Conservation (phyloP, 371 early-diverging fungal species). For the Fennellomyces sp. region DNA sequence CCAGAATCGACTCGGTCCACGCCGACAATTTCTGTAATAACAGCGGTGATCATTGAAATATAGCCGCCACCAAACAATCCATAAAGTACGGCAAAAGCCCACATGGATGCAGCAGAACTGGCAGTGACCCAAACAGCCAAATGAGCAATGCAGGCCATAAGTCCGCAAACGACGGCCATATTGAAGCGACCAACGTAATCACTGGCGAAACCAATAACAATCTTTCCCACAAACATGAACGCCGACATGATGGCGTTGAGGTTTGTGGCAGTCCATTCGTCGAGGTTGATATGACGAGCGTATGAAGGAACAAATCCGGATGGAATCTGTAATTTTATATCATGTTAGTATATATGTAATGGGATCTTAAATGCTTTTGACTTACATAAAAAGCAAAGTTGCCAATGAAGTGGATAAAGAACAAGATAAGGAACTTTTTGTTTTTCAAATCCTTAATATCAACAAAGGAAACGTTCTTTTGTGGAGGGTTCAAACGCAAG, state of each 20-base stretch:
- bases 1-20: slow-evolving; percentile 54
- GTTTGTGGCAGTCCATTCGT: slow-evolving; percentile 33
- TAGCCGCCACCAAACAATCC: slow-evolving; percentile 65
- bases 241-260: slow-evolving; percentile 52
- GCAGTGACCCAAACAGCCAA: slow-evolving; percentile 46
- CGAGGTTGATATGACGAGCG: slow-evolving; percentile 32
- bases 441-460: slow-evolving; percentile 30
- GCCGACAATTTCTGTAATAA: slow-evolving; percentile 53
- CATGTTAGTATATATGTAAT: neutral
- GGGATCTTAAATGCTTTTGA: neutral
- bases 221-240: slow-evolving; percentile 46
- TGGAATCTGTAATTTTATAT: slow-evolving; percentile 4
- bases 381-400: slow-evolving; percentile 39
- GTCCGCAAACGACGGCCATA: slow-evolving; percentile 46
- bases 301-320: slow-evolving; percentile 24
- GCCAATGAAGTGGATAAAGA: slow-evolving; percentile 34
- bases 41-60: slow-evolving; percentile 53
- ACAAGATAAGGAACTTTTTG: slow-evolving; percentile 22
- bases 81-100: slow-evolving; percentile 47
- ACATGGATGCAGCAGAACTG: slow-evolving; percentile 34
- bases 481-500: slow-evolving; percentile 12
- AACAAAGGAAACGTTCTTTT: slow-evolving; percentile 34
- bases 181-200: slow-evolving; percentile 65
- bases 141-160: slow-evolving; percentile 45
- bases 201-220: slow-evolving; percentile 47